phyloP scores from a whole-genome alignment of 2,329 filamentous ascomycete species.

The Stagonosporopsis vannaccii region DNA sequence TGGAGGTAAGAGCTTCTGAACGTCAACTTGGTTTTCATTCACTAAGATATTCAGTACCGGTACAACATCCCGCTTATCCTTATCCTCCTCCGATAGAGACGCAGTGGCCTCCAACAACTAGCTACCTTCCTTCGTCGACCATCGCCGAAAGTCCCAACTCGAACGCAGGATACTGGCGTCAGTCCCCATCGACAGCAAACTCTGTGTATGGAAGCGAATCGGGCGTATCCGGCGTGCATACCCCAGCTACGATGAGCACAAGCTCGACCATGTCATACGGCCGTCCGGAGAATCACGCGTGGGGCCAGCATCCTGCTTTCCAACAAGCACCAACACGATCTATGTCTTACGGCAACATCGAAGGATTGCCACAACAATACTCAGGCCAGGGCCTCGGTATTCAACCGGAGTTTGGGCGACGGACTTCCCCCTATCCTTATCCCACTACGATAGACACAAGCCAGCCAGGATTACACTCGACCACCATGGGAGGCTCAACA shows the following conservation, averaged over 20 bases:
- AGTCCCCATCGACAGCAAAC: conserved; percentile 44
- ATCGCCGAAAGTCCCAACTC: conserved; percentile 44
- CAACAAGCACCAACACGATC: conserved; percentile 46
- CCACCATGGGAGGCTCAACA: conserved; percentile 34
- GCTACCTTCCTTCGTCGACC: conserved; percentile 46
- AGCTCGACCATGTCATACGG: conserved; percentile 48
- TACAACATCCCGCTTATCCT: conserved; percentile 43
- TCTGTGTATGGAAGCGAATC: conserved; percentile 48
- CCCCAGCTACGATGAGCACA: conserved; percentile 45
- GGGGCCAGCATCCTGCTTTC: conserved; percentile 36
- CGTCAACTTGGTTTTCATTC: background rate
- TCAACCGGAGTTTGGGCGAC: conserved; percentile 42
- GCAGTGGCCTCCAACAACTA: conserved; percentile 44
- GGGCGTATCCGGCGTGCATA: conserved; percentile 44
- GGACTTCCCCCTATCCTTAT: conserved; percentile 46
- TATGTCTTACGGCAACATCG: conserved; percentile 52
- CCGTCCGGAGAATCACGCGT: conserved; percentile 41
- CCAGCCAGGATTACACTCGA: conserved; percentile 31
- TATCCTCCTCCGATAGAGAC: conserved; percentile 48
- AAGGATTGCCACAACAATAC: conserved; percentile 45
- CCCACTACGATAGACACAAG: conserved; percentile 45
- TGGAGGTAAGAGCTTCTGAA: conserved; percentile 34
- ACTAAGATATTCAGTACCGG: conserved; percentile 38
- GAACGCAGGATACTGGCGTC: conserved; percentile 44
- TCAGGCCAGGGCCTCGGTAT: conserved; percentile 40